Conservation (phyloP, 2,329 filamentous ascomycete genomes). For the Sphaerulina vaccinii region DNA sequence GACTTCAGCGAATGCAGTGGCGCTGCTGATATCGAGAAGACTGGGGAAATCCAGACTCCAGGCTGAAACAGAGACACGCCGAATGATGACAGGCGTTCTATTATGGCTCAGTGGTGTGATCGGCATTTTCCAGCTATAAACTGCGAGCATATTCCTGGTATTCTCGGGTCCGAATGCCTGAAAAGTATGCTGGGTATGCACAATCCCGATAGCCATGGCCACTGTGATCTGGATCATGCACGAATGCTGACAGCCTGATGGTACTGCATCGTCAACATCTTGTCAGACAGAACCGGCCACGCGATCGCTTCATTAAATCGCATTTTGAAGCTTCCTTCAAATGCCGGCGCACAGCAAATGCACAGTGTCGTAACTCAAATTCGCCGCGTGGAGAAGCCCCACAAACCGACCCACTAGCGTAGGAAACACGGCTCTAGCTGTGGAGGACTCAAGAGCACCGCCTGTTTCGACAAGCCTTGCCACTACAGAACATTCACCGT, state of each 20-base stretch:
- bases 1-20: constrained; percentile 91
- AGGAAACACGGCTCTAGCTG: background rate
- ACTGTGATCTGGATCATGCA: background rate
- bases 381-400: constrained; percentile 14
- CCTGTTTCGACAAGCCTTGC: background rate
- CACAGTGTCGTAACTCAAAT: background rate
- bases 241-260: background rate
- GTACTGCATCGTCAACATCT: background rate
- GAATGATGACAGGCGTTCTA: background rate
- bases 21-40: constrained; percentile 67
- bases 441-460: constrained; percentile 1
- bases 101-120: background rate
- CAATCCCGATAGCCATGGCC: background rate
- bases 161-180: background rate
- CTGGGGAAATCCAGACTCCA: constrained; percentile 20
- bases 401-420: constrained; percentile 5
- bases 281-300: background rate
- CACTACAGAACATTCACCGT: background rate
- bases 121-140: background rate
- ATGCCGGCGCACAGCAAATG: background rate
- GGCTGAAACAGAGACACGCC: constrained; percentile 1
- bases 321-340: background rate
- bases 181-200: background rate
- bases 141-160: constrained; percentile 2
- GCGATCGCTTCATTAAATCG: background rate